These are phyloP conservation scores for Daucus carota DNA, from an alignment of 129 eudicot genomes.

Conservation along the genomic window DH1_v3.0 NC_030384.2:21198001-21198500, in stretches of 20 bases:
- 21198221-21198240: background rate
- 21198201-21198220: background rate
- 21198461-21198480: conserved; percentile 91
- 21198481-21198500: background rate
- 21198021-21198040: too few species aligned
- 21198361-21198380: conserved; percentile 59
- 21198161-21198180: background rate
- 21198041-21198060: too few species aligned
- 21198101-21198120: too few species aligned
- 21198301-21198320: background rate
- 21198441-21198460: conserved; percentile 72
- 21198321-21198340: conserved; percentile 1
- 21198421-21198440: conserved; percentile 62
- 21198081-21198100: too few species aligned
- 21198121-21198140: background rate
- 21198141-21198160: background rate
- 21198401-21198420: conserved; percentile 50
- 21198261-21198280: background rate
- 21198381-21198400: conserved; percentile 81
- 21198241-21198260: background rate
- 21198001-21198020: too few species aligned
- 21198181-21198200: background rate
- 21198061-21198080: too few species aligned
- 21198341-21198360: conserved; percentile 4
- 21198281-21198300: background rate